Evolutionary conservation across 1,284 basidiomycete species (phyloP).

Genomic region (Hymenochaete sp.): DNA sequence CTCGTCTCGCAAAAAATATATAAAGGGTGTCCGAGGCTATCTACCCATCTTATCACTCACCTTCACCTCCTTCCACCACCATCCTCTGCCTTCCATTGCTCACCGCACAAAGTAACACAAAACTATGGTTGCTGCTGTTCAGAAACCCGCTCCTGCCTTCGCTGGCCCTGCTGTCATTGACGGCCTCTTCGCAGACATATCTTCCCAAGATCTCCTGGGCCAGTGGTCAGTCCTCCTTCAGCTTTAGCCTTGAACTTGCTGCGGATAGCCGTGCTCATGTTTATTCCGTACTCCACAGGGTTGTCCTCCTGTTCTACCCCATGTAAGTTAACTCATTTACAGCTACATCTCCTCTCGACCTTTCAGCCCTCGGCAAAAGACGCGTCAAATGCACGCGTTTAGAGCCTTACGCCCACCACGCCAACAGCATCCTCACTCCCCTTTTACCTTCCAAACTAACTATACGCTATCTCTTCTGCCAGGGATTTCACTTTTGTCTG

Average conservation of each 20-base stretch:
- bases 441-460: neutral
- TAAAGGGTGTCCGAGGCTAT: neutral
- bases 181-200: constrained; percentile 68
- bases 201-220: constrained; percentile 64
- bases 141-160: constrained; percentile 73
- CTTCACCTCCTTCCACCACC: neutral
- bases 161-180: constrained; percentile 68
- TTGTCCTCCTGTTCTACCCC: constrained; percentile 75
- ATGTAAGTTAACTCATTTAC: constrained; percentile 41
- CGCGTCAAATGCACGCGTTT: neutral
- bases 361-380: neutral
- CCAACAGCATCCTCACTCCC: neutral
- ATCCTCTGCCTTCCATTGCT: neutral
- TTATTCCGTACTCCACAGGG: constrained; percentile 37
- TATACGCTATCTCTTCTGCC: constrained; percentile 2
- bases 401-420: neutral
- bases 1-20: neutral
- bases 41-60: neutral
- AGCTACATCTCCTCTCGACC: constrained; percentile 2
- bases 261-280: too few relatives aligned
- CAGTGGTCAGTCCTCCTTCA: constrained; percentile 59
- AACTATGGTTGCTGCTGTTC: constrained; percentile 61
- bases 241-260: too few relatives aligned
- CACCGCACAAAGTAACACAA: neutral
- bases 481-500: constrained; percentile 84